Percentiles rank a stretch among this genome's conserved stretches.
Conservation (phyloP, 208 protist species). For the Endotrypanum monterogeii region DNA sequence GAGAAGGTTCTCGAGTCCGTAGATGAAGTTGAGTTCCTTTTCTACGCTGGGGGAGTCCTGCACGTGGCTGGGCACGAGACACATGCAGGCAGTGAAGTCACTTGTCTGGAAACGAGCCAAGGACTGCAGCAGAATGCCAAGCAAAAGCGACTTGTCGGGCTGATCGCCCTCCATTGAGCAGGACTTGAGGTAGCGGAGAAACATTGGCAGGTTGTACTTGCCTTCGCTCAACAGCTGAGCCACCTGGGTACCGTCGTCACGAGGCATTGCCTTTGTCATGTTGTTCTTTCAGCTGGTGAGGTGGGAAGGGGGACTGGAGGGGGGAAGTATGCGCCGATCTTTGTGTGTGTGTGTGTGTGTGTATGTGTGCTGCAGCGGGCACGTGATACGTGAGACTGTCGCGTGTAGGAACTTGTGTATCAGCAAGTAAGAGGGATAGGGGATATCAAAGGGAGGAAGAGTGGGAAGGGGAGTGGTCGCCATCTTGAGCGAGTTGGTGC, state of each 20-base stretch:
- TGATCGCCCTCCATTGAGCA: slow-evolving; percentile 61
- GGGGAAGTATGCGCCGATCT: too few species aligned
- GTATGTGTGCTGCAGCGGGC: not conserved
- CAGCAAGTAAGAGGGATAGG: not conserved
- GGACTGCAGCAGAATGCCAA: slow-evolving; percentile 80
- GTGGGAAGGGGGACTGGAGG: not conserved
- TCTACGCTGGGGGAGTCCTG: slow-evolving; percentile 76
- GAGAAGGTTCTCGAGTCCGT: slow-evolving; percentile 90
- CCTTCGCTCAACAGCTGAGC: slow-evolving; percentile 79
- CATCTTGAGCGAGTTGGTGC: too few species aligned
- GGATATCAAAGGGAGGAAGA: too few species aligned
- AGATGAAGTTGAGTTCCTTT: slow-evolving; percentile 82
- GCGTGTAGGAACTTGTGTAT: not conserved
- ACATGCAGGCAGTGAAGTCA: slow-evolving; percentile 89
- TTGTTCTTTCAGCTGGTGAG: not conserved
- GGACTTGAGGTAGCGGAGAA: slow-evolving; percentile 81
- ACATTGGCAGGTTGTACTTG: slow-evolving; percentile 82
- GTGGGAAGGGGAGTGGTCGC: not conserved
- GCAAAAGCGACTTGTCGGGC: slow-evolving; percentile 76
- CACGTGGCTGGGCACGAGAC: slow-evolving; percentile 78
- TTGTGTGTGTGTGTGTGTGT: too few species aligned
- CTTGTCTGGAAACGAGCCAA: slow-evolving; percentile 85
- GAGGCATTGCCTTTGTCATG: slow-evolving; percentile 22
- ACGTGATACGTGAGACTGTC: not conserved
- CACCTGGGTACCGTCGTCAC: slow-evolving; percentile 69